Evolutionary conservation across 1,284 basidiomycete genomes (phyloP), one percentile per base, ranked within the genome.

Genomic region (Nidula niveotomentosa): DNA sequence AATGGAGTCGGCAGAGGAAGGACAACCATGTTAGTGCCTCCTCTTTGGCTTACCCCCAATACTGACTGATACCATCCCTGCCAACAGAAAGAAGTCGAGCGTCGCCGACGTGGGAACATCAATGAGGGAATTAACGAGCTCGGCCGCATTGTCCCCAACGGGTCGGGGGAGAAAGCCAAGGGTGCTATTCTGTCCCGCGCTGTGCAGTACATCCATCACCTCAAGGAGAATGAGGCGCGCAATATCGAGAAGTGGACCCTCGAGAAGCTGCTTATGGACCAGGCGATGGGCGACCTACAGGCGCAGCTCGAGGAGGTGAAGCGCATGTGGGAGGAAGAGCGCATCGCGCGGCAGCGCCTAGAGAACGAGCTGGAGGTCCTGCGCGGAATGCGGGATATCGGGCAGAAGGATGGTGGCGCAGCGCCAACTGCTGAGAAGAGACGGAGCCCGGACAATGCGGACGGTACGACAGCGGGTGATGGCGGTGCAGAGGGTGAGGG

Each of bases 161-260:
- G 88, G 46, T 88, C 90, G 0, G 91, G 91, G 49, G 93, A 94
- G 70, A 94, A 95, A 64, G 88, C 88, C 53, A 96, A 96, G 67
- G 91, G 92, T 35, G 91, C 91, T 7, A 91, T 95, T 62, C 85
- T 96, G 36, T 79, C 84, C 4, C 89, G 90, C 23, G 91, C 93
- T 3, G 93, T 93, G 48, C 84, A 91, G 62, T 95, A 96, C 70
- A 94, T 96, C 66, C 89, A 93, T 65, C 88, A 93, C 61, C 80
- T 96, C 50, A 94, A 94, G 66, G 90, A 93, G 70, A 93, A 93
- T 70, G 93, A 95, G 69, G 90, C 90, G 18, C 84, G 88, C 46
- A 94, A 94, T 62, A 94, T 94, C 61, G 93, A 96, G 70, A 93
- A 92, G 68, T 95, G 93, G 93, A 94, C 93, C n/a, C 75, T 96